Evolutionary conservation across 208 protist genomes (phyloP).

Genomic region (Trichomonas gallinae): DNA sequence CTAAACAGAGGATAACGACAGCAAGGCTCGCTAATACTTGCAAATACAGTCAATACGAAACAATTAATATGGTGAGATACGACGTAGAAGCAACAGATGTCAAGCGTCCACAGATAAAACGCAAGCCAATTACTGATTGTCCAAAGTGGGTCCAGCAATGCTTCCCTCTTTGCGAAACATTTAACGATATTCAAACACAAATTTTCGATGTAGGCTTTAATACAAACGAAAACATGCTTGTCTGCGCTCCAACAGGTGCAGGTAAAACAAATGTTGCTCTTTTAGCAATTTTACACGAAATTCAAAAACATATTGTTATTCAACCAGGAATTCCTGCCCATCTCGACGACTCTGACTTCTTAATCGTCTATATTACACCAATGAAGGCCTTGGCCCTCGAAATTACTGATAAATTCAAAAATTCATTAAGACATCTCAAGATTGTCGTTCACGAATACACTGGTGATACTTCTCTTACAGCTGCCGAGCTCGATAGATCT

Average conservation of each 20-base stretch:
- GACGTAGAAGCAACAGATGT: background rate
- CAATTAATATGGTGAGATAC: background rate
- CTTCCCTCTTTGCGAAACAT: background rate
- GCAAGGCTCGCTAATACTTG: background rate
- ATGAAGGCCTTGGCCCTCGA: slow-evolving; percentile 99
- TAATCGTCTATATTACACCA: slow-evolving; percentile 98
- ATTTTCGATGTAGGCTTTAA: background rate
- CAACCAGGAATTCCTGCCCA: background rate
- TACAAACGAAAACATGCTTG: background rate
- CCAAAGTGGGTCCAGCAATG: slow-evolving; percentile 55
- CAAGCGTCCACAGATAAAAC: background rate
- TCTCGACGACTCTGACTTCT: slow-evolving; percentile 52
- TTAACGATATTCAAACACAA: background rate
- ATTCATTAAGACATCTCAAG: slow-evolving; percentile 61
- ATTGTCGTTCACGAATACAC: slow-evolving; percentile 70
- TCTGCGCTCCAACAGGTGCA: slow-evolving; percentile 80
- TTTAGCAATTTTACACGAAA: slow-evolving; percentile 82
- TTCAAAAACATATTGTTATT: slow-evolving; percentile 37
- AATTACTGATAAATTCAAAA: slow-evolving; percentile 84
- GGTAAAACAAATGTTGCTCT: slow-evolving; percentile 99
- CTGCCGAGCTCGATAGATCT: slow-evolving; percentile 78
- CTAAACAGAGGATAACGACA: background rate
- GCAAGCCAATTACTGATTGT: slow-evolving; percentile 53
- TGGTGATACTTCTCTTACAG: slow-evolving; percentile 82
- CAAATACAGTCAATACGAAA: background rate